Evolutionary conservation across 345 rosid genomes (phyloP).

Genomic region (Lepidium aucheri): DNA sequence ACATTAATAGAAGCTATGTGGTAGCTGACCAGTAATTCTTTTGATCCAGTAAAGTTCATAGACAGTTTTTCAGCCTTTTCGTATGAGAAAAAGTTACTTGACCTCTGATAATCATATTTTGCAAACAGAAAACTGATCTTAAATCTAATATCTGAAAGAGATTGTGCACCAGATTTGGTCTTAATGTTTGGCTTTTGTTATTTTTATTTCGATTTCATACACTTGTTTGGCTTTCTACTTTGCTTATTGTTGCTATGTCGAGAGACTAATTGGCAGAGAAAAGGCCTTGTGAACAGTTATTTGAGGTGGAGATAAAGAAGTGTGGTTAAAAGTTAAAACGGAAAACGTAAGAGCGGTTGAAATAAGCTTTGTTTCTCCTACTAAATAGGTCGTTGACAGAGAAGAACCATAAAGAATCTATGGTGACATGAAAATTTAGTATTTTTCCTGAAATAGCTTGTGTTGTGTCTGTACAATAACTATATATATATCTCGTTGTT

Average conservation of each 20-base stretch:
- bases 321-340: not conserved
- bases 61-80: not conserved
- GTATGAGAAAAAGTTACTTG: conserved; percentile 6
- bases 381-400: conserved; percentile 17
- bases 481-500: conserved; percentile 15
- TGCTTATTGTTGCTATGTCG: not conserved
- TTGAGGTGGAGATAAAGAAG: not conserved
- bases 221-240: not conserved
- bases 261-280: not conserved
- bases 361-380: not conserved
- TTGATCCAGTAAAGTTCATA: not conserved
- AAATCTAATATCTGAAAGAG: not conserved
- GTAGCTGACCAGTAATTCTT: conserved; percentile 4
- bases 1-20: not conserved
- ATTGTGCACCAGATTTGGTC: not conserved
- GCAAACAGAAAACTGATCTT: not conserved
- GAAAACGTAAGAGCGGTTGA: conserved; percentile 1
- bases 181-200: not conserved
- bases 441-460: conserved; percentile 22
- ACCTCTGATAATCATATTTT: not conserved
- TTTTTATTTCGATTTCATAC: not conserved
- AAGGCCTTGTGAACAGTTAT: not conserved
- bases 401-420: conserved; percentile 18
- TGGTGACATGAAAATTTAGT: conserved; percentile 20
- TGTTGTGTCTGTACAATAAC: not conserved